Base-by-base conservation (phyloP, 306 rosid species). In the Prunus persica region DNA sequence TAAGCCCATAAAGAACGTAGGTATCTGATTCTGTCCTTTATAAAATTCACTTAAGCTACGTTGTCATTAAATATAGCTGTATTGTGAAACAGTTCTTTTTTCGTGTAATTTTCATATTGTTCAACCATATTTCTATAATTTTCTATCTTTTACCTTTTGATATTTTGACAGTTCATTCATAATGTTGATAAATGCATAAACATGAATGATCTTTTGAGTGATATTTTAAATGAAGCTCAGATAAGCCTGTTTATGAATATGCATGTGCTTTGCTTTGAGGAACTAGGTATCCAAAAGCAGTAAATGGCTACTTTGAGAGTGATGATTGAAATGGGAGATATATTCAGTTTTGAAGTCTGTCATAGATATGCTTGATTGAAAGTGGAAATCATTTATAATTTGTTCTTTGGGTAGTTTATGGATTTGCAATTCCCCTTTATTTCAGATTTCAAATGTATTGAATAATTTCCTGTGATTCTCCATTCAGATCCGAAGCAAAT, bases 401-500 rank as follows among this genome's bases (percentile, higher is more conserved):
- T 41, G 1, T 10, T 65, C 10, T 34, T 18, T 76, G 18, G 6
- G 49, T 72, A 77, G 75, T 71, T 50, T 28, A 49, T n/a, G 56
- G 25, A 11, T 65, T 60, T 73, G 34, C 10, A 55, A 3, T 14
- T 43, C 54, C 65, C 19, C 16, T 43, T 62, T 46, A 72, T 61
- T 67, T 63, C 46, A 67, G 41, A 76, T 78, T 77, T 84, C 80
- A 56, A 55, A 67, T 54, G 47, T 16, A 20, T 62, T 79, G 65
- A 77, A 72, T 73, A 76, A 69, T 86, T 67, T 76, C 50, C 72
- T 71, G 68, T 72, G 11, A 65, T 84, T 71, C 82, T 25, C 74
- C 73, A 45, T 38, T 77, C 86, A 96, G 98, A 78, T 81, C 91
- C 75, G 96, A 86, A 89, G 88, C 69, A 52, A 84, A 78, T 76